Evolutionary conservation across 768 basidiomycete species (phyloP), one percentile per base, ranked within the genome.

Genomic region (Suillus subalutaceus): DNA sequence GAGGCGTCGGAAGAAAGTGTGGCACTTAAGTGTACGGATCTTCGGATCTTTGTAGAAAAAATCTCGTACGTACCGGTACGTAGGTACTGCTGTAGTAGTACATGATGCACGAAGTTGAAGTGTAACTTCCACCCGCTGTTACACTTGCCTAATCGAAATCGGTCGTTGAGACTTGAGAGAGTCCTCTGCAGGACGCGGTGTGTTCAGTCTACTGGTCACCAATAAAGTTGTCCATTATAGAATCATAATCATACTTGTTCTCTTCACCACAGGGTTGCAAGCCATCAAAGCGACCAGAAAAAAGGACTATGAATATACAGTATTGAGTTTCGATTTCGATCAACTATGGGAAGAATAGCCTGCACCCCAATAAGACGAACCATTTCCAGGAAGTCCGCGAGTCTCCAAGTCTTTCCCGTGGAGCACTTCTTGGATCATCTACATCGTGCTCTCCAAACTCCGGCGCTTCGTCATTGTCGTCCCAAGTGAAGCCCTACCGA

Each of bases 381-480:
- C 44, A 20, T 63, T 63, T 72, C 78, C 52, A 76, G 65, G 48
- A 63, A 64, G 63, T 65, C 71, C 66, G 63, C 43, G 52, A 43
- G 64, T 63, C 44, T 84, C 83, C 50, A 76, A 70, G 41, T 83
- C 84, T 71, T 84, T 89, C 37, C 92, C 93, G 62, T 96, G 95
- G 79, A 91, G 88, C 7, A 92, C 96, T 71, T 94, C 93, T 78
- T 96, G 90, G 73, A 99, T 97, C 75, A 98, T 86, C 68, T 90
- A 90, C 84, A 96, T 94, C 62, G 97, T 99, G 75, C 92, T 96
- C 83, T 98, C 97, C 77, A 99, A 77, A 75, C 92, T 94, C 76
- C 96, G 82, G 78, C 96, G 83, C 69, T 97, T 82, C 60, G 96
- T 97, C n/a, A n/a, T n/a, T n/a, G n/a, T n/a, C 88, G 96, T 98